Evolutionary conservation across 768 basidiomycete genomes (phyloP).

Genomic region (Podaxis sp.): DNA sequence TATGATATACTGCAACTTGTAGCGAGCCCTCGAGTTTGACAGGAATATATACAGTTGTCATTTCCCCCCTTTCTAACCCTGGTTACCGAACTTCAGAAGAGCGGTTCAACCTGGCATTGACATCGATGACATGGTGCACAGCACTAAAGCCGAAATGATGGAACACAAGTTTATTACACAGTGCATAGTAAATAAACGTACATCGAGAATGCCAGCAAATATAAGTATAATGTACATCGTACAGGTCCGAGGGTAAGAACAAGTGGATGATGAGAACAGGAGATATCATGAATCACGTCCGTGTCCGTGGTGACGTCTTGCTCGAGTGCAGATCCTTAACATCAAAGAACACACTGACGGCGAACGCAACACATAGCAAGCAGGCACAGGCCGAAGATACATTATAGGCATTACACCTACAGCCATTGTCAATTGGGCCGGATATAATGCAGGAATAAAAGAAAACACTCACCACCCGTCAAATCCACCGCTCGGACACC

Average conservation of each 20-base stretch:
- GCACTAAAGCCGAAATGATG: background rate
- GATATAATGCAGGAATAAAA: background rate
- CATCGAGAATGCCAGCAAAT: background rate
- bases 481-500: slow-evolving; percentile 62
- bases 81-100: no score
- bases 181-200: background rate
- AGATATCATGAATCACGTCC: slow-evolving; percentile 17
- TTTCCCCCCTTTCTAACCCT: no score
- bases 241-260: background rate
- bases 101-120: background rate
- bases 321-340: slow-evolving; percentile 65
- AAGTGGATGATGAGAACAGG: background rate
- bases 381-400: slow-evolving; percentile 63
- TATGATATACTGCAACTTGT: no score
- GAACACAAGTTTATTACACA: background rate
- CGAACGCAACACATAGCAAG: slow-evolving; percentile 55
- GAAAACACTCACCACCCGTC: slow-evolving; percentile 57
- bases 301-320: slow-evolving; percentile 61
- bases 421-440: slow-evolving; percentile 11
- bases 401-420: slow-evolving; percentile 74
- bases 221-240: background rate
- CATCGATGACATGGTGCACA: no score
- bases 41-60: no score
- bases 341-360: slow-evolving; percentile 59
- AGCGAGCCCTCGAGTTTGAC: no score